Percentiles rank a stretch among this genome's conserved stretches.
phyloP scores from a whole-genome alignment of 202 grass and related monocot species.

The Setaria italica region DNA sequence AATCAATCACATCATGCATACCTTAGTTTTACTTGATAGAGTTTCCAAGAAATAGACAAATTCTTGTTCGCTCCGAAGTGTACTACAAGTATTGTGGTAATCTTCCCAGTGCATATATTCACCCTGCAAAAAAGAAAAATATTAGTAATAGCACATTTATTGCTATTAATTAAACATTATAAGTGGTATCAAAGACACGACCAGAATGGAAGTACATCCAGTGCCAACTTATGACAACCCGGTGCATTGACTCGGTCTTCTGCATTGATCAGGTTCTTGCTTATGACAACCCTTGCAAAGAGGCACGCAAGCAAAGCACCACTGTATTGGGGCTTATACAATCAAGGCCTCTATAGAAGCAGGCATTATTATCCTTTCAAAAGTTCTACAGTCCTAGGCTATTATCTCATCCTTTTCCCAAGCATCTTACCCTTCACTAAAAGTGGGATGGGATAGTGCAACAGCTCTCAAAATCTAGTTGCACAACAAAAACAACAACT shows the following conservation, averaged over 20 bases:
- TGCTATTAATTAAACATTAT: background rate
- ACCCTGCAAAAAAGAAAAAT: background rate
- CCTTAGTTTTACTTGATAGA: background rate
- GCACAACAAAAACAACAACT: background rate
- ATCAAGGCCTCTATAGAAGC: background rate
- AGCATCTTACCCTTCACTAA: background rate
- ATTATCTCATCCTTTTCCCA: background rate
- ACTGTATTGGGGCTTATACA: background rate
- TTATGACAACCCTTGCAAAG: background rate
- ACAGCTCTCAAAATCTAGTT: background rate
- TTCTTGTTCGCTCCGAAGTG: background rate
- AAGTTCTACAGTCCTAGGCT: background rate
- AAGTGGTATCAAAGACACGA: background rate
- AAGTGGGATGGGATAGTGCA: too few species aligned
- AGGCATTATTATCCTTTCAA: background rate
- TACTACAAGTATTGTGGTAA: background rate
- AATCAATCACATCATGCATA: background rate
- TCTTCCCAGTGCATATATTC: background rate
- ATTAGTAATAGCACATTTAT: background rate
- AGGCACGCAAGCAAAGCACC: background rate
- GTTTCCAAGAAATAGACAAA: background rate
- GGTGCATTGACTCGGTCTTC: background rate
- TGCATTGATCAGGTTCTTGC: background rate
- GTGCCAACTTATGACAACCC: background rate
- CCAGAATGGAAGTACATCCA: background rate